These are phyloP conservation scores for Magnolia sinica DNA, from an alignment of 164 flowering plant species.

Conservation along the genomic window DNA sequence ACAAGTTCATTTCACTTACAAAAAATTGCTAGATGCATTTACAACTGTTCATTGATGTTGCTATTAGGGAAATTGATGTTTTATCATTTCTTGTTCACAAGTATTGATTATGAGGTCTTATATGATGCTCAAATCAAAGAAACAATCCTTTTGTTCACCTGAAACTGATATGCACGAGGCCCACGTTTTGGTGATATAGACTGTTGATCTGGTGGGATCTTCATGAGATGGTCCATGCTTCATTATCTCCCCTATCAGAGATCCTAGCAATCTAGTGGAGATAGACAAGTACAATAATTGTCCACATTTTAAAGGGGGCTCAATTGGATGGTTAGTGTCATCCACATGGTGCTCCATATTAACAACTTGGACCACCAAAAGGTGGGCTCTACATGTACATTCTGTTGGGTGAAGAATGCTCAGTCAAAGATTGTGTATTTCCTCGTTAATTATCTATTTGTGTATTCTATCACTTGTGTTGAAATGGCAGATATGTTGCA, in stretches of 20 bases:
- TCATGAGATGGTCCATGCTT: background rate
- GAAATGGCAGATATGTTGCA: slow-evolving; percentile 66
- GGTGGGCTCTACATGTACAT: no score
- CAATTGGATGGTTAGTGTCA: background rate
- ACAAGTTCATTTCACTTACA: background rate
- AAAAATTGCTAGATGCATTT: background rate
- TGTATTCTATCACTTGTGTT: slow-evolving; percentile 3
- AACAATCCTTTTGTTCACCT: background rate
- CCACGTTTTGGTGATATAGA: background rate
- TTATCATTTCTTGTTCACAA: no score
- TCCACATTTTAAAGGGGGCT: background rate
- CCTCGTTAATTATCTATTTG: background rate
- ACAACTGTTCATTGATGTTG: background rate
- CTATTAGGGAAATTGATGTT: no score
- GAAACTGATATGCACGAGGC: background rate
- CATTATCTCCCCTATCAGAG: background rate
- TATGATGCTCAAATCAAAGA: no score
- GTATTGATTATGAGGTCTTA: no score
- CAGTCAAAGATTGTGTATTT: background rate
- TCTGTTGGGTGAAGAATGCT: background rate
- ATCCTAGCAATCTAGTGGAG: background rate
- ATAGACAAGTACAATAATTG: background rate
- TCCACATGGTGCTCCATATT: background rate
- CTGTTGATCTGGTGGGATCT: background rate
- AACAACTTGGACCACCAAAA: background rate